Evolutionary conservation across 345 rosid species (phyloP), one percentile per base, ranked within the genome.

Genomic region (Pistacia integerrima): DNA sequence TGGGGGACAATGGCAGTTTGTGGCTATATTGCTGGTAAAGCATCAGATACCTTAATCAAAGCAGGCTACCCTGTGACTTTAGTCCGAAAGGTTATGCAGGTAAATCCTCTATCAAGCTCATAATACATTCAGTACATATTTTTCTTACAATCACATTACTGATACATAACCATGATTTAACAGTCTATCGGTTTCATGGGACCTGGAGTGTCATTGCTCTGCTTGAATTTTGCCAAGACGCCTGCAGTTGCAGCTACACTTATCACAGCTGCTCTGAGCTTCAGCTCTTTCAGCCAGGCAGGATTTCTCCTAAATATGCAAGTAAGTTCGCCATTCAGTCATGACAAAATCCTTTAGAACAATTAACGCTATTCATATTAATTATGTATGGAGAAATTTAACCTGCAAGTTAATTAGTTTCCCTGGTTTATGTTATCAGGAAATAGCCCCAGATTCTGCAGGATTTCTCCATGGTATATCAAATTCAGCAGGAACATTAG

Each of bases 251-350:
- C 99, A 13, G 82, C 94, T 49, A 67, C 84, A 17, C 75, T 81
- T 36, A 90, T 96, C 78, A 92, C 99, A 10, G 71, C 73, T 57
- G 99, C 97, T 25, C 81, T 96, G 65, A 93, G 98, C 83, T 86
- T 92, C 77, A 93, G 99, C 84, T 91, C 97, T 61, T 93, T 96
- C 84, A 96, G 99, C 88, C 99, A 96, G 85, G 99, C 98, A 4
- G 98, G 99, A 18, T 96, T 90, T 81, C 98, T 93, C 75, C 97
- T 96, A 75, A 96, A 93, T 75, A 93, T 93, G 81, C 99, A 93
- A 78, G 99, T 91, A 87, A 68, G 97, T 82, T 41, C 64, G 9
- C 57, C 16, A 25, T 62, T 22, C 51, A 4, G 1, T 13, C 33
- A 56, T 18, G 30, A 49, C 28, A 59, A 51, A 51, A 8, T n/a